phyloP scores from a whole-genome alignment of 768 basidiomycete species.

The Suillus discolor region DNA sequence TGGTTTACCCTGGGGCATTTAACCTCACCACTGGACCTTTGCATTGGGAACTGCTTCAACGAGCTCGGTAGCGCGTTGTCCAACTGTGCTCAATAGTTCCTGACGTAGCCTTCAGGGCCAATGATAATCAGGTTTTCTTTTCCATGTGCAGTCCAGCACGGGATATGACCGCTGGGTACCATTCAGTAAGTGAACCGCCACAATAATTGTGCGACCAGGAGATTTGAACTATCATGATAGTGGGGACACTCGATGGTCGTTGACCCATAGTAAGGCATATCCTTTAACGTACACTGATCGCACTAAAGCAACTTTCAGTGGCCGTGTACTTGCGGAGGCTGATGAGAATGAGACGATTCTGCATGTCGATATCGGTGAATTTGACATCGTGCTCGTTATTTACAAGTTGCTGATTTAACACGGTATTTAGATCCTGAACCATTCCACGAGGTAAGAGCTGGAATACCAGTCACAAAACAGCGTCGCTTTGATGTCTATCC shows the following conservation, averaged over 20 bases:
- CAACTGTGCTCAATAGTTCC: not conserved
- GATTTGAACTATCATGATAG: slow-evolving; percentile 37
- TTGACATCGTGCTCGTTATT: not conserved
- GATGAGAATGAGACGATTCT: slow-evolving; percentile 78
- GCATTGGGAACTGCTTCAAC: slow-evolving; percentile 93
- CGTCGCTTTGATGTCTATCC: slow-evolving; percentile 91
- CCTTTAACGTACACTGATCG: not conserved
- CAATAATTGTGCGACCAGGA: not conserved
- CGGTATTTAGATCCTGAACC: slow-evolving; percentile 57
- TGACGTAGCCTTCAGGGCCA: slow-evolving; percentile 57
- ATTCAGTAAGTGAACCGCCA: slow-evolving; percentile 62
- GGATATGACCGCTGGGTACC: slow-evolving; percentile 79
- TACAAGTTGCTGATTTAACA: not conserved
- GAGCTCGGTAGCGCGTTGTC: slow-evolving; percentile 59
- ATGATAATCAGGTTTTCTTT: slow-evolving; percentile 97
- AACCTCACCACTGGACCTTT: slow-evolving; percentile 94
- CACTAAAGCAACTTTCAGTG: slow-evolving; percentile 50
- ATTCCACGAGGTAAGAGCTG: slow-evolving; percentile 67
- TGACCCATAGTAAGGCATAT: slow-evolving; percentile 74
- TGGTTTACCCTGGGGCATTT: slow-evolving; percentile 95
- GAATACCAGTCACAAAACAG: slow-evolving; percentile 92
- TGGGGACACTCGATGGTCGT: slow-evolving; percentile 92
- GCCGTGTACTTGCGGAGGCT: slow-evolving; percentile 71
- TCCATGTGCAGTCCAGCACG: slow-evolving; percentile 96
- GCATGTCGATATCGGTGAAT: slow-evolving; percentile 80